These are phyloP conservation scores for Auricularia auricula-judae DNA, from an alignment of 768 basidiomycete species.

Conservation along the genomic window DNA sequence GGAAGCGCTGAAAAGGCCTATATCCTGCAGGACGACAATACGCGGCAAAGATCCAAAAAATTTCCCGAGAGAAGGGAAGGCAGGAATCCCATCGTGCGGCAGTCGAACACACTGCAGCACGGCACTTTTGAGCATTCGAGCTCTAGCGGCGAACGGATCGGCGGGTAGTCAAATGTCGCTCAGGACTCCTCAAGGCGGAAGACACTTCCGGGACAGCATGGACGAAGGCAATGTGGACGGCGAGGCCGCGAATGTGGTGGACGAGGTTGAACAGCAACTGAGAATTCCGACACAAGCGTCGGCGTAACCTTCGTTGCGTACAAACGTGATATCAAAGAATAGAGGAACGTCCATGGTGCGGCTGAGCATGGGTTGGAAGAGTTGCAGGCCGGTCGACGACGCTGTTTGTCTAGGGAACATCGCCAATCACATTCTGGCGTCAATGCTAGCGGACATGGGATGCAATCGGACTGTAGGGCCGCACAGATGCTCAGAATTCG, in stretches of 20 bases:
- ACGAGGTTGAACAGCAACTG: neutral
- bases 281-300: neutral
- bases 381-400: neutral
- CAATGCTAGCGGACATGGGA: conserved; percentile 26
- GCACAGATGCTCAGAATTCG: neutral
- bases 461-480: conserved; percentile 16
- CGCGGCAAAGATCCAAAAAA: neutral
- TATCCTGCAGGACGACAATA: neutral
- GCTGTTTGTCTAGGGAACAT: conserved; percentile 45
- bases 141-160: neutral
- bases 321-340: neutral
- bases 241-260: neutral
- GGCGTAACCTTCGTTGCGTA: neutral
- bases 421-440: conserved; percentile 10
- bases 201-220: neutral
- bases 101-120: neutral
- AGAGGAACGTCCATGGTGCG: neutral
- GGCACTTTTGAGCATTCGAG: neutral
- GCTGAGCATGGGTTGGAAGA: neutral
- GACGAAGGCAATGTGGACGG: neutral
- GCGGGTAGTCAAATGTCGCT: neutral
- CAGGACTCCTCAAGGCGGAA: neutral
- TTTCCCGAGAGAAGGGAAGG: neutral
- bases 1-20: too few relatives aligned
- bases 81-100: neutral